Evolutionary conservation across 2,329 filamentous ascomycete genomes (phyloP).

Genomic region (Botrytis fragariae): DNA sequence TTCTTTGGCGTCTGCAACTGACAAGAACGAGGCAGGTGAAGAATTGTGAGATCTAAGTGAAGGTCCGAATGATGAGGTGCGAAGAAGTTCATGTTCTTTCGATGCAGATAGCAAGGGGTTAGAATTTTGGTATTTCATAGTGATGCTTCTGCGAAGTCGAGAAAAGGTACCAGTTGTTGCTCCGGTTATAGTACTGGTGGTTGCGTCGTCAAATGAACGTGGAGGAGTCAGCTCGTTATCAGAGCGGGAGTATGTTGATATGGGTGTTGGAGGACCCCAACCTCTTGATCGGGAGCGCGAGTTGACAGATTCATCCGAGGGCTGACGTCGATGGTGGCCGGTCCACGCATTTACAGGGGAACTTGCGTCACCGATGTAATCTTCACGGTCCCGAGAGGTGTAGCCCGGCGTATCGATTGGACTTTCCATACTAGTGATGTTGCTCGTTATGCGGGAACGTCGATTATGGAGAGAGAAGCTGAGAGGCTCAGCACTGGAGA

Average conservation of each 20-base stretch:
- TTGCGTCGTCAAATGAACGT: conserved; percentile 8
- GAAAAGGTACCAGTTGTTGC: conserved; percentile 14
- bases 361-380: conserved; percentile 5
- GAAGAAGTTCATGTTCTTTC: conserved; percentile 10
- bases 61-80: conserved; percentile 14
- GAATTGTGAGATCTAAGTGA: conserved; percentile 9
- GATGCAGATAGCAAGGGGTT: conserved; percentile 8
- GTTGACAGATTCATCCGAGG: conserved; percentile 19
- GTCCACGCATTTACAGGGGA: conserved; percentile 4
- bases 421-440: conserved; percentile 27
- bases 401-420: conserved; percentile 32
- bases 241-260: conserved; percentile 24
- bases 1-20: conserved; percentile 2
- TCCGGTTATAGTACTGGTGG: neutral
- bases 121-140: conserved; percentile 10
- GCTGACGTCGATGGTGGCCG: conserved; percentile 15
- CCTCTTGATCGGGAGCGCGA: conserved; percentile 19
- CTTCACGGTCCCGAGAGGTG: conserved; percentile 7
- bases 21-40: conserved; percentile 10
- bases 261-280: conserved; percentile 22
- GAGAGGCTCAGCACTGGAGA: conserved; percentile 38
- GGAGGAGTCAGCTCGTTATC: conserved; percentile 23
- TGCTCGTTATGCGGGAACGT: conserved; percentile 27
- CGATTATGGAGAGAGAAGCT: conserved; percentile 28
- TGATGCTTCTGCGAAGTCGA: conserved; percentile 17